Percentiles rank a stretch among this genome's conserved stretches.
phyloP scores from a whole-genome alignment of 371 early-diverging fungal species.

The Actinomortierella wolfii region DNA sequence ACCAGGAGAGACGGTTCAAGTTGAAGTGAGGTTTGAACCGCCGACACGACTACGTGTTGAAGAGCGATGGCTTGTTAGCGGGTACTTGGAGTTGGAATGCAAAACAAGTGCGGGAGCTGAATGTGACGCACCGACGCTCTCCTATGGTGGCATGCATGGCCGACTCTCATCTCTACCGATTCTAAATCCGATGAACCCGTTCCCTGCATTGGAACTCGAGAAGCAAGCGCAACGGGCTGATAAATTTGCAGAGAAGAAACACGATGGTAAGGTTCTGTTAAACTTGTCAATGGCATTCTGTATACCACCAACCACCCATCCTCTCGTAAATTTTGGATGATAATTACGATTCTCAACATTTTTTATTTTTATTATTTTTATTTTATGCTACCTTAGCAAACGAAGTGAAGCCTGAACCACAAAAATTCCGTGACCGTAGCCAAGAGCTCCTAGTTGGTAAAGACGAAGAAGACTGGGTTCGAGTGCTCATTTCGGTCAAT shows the following conservation, averaged over 20 bases:
- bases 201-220: slow-evolving; percentile 22
- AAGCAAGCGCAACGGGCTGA: no score
- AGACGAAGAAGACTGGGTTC: slow-evolving; percentile 24
- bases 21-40: slow-evolving; percentile 12
- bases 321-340: no score
- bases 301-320: no score
- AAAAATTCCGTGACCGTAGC: slow-evolving; percentile 10
- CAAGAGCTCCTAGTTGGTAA: slow-evolving; percentile 21
- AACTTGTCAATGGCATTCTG: no score
- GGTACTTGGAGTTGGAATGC: slow-evolving; percentile 23
- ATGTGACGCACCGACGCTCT: slow-evolving; percentile 25
- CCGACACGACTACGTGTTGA: slow-evolving; percentile 10
- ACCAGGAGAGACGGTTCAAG: slow-evolving; percentile 10
- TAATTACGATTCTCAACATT: no score
- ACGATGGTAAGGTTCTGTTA: no score
- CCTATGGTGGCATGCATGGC: slow-evolving; percentile 40
- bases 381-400: no score
- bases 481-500: slow-evolving; percentile 25
- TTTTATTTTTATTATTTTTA: no score
- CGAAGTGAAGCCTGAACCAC: neutral
- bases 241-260: no score
- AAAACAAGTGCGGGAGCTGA: neutral
- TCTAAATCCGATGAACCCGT: slow-evolving; percentile 13
- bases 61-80: slow-evolving; percentile 34
- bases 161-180: slow-evolving; percentile 18